Conservation (phyloP, 2,329 filamentous ascomycete genomes). For the Cryphonectria radicalis region DNA sequence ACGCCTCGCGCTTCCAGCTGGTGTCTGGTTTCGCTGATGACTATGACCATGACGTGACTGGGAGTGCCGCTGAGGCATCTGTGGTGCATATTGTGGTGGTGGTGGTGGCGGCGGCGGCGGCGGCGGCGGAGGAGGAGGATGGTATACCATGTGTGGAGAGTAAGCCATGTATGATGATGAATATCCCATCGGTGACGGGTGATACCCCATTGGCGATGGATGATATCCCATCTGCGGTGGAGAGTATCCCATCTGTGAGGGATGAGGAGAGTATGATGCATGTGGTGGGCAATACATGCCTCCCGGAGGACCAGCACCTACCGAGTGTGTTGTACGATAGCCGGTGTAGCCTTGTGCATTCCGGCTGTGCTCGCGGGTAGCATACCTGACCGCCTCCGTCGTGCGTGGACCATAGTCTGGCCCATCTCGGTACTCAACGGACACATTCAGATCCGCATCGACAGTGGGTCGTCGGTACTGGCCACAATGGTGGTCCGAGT, state of each 20-base stretch:
- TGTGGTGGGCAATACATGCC: constrained; percentile 1
- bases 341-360: not conserved
- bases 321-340: not conserved
- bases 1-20: not conserved
- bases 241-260: not conserved
- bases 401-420: not conserved
- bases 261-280: not conserved
- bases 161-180: not conserved
- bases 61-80: not conserved
- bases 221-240: not conserved
- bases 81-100: not conserved
- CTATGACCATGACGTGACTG: not conserved
- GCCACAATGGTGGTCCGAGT: not conserved
- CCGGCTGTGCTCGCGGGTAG: not conserved
- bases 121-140: not conserved
- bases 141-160: not conserved
- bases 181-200: not conserved
- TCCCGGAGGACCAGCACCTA: not conserved
- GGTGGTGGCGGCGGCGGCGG: too few relatives aligned
- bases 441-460: not conserved
- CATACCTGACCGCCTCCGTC: not conserved
- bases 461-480: not conserved
- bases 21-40: not conserved
- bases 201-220: not conserved
- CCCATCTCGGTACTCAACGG: not conserved